phyloP scores from a whole-genome alignment of 352 stramenopile genomes.

The Blastocystis sp. region DNA sequence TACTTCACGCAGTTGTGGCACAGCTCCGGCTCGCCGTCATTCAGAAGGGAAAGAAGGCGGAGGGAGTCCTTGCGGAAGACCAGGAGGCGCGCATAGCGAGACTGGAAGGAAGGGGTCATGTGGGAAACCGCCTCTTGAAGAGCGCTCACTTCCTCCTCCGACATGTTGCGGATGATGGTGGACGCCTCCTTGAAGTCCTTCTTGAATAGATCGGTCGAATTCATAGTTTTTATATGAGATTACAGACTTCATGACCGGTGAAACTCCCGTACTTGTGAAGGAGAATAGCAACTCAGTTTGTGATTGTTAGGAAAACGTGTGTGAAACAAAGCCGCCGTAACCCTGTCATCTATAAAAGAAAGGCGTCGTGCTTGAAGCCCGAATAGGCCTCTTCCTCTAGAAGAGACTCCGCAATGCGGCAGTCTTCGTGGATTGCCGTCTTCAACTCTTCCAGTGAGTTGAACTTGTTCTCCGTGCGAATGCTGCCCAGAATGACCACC shows the following conservation, averaged over 20 bases:
- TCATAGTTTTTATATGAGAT: slow-evolving; percentile 1
- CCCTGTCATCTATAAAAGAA: slow-evolving; percentile 12
- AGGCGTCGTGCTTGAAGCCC: neutral
- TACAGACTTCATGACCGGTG: neutral
- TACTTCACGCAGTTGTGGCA: slow-evolving; percentile 4
- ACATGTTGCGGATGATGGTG: neutral
- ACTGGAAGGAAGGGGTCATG: neutral
- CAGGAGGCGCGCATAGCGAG: slow-evolving; percentile 21
- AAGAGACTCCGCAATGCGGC: slow-evolving; percentile 39
- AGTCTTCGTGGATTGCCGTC: slow-evolving; percentile 58
- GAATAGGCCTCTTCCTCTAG: slow-evolving; percentile 39
- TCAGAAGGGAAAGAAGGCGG: slow-evolving; percentile 2
- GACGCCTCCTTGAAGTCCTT: slow-evolving; percentile 29
- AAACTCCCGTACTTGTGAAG: neutral
- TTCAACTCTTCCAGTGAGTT: slow-evolving; percentile 60
- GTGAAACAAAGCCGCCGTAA: slow-evolving; percentile 16
- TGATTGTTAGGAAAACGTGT: neutral
- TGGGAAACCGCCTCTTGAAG: neutral
- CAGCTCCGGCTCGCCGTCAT: neutral
- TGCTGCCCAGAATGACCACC: slow-evolving; percentile 43
- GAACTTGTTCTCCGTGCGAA: slow-evolving; percentile 68
- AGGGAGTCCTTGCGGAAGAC: slow-evolving; percentile 31
- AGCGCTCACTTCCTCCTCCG: slow-evolving; percentile 1
- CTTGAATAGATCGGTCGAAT: slow-evolving; percentile 14
- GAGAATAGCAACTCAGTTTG: neutral